Base-by-base conservation (phyloP, 1,284 basidiomycete genomes). In the Pisolithus thermaeus region DNA sequence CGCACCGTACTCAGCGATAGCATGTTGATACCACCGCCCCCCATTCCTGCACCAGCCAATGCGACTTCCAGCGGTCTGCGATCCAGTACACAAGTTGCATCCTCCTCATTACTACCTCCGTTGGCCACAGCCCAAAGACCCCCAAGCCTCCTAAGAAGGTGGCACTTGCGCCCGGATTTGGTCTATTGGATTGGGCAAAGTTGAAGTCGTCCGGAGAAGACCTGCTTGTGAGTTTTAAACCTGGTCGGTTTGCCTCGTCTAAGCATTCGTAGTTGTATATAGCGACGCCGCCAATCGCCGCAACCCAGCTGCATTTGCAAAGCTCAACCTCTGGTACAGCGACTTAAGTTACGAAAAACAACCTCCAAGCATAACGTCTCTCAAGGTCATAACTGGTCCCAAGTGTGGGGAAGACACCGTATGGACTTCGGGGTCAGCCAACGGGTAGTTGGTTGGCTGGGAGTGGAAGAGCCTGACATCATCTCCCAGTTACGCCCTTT, bases 101-200 rank as follows among this genome's bases (percentile, higher is more conserved):
- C 72, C 8, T 63, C 76, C n/a, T 78, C 77, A 1, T 74, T 89
- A 1, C 75, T 81, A 2, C 75, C 81, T 3, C 81, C 84, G 1
- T 74, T 77, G 25, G 75, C 73, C 23, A 85, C 82, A 18, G 83
- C 76, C 2, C 77, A 77, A 59, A 70, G 72, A 3, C 82, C 83
- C 81, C 81, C 63, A 84, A 81, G 60, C 56, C 56, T 39, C 66
- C 66, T 22, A 56, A 42, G 18, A 97, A 96, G 71, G 94, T 98
- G 2, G 90, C 85, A 1, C 78, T 99, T 0, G 85, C 87, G 11
- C 96, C 96, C 2, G 97, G 97, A 3, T 91, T 88, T 70, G 90
- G 91, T 58, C 85, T 94, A 20, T 70, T 99, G 20, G 97, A 99
- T 70, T 99, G 97, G 97, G 95, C 36, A 77, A n/a, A n/a, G n/a